Base-by-base conservation (phyloP, 2,329 filamentous ascomycete genomes). In the Arthrinium phaeospermum region DNA sequence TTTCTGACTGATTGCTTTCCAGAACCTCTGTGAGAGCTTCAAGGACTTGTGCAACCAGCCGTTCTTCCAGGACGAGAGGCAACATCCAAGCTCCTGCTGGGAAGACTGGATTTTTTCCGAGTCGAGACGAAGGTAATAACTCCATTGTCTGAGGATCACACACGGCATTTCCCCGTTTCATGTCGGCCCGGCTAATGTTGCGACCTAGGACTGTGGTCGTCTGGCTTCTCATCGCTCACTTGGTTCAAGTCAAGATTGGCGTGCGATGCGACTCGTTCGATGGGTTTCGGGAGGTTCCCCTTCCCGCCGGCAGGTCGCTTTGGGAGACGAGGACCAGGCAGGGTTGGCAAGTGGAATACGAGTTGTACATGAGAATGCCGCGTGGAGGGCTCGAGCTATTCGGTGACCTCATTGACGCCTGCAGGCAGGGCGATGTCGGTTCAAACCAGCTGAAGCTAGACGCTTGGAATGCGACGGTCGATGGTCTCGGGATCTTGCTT, bases 1-100 rank as follows among this genome's bases (percentile, higher is more conserved):
- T 13, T n/a, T 22, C 13, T 49, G 22, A 12, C 37, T 51, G 16
- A 57, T 30, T 3, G 13, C 4, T 57, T 24, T 49, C 16, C 27
- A 69, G 68, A 37, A 22, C 16, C 68, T 69, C 12, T 69, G 68
- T n/a, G 68, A 69, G 12, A 69, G 45, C 12, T 69, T 69, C 45
- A 69, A 51, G n/a, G 5, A 13, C 0, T 37, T 69, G 45, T 69
- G 68, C 22, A 37, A 69, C 27, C 41, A 69, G 45, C 68, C 45
- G 5, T 51, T 69, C 45, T 69, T 37, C 16, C 68, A 30, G 16
- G 12, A 49, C 16, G 68, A 69, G 12, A 49, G 68, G 4, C 14
- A 47, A 5, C 49, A 47, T 12, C 68, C 68, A 22, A 46, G 68
- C 27, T 69, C 45, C 27, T 19, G 7, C 34, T 69, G 45, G 45